Evolutionary conservation across 2,329 filamentous ascomycete genomes (phyloP).

Genomic region (Penicillium sp.): DNA sequence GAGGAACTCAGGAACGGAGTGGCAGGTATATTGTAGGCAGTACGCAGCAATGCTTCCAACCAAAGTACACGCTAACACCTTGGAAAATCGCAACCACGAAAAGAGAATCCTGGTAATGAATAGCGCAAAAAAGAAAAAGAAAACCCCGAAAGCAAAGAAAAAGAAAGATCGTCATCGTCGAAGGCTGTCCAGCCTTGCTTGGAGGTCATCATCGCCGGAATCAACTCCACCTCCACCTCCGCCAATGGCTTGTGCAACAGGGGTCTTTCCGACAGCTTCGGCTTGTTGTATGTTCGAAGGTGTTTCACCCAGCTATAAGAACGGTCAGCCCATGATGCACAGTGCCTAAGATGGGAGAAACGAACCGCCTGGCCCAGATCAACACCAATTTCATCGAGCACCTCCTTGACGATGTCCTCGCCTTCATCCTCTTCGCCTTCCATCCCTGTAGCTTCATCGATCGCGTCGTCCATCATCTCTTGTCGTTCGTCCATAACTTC

Average conservation of each 20-base stretch:
- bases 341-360: conserved; percentile 19
- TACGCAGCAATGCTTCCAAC: conserved; percentile 1
- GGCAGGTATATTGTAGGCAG: conserved; percentile 1
- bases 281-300: conserved; percentile 79
- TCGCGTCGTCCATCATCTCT: conserved; percentile 99
- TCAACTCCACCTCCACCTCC: conserved; percentile 48
- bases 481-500: conserved; percentile 99
- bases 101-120: not conserved
- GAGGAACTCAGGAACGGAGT: too few species aligned
- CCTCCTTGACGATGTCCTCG: conserved; percentile 93
- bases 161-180: conserved; percentile 45
- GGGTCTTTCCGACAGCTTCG: conserved; percentile 64
- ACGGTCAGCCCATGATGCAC: conserved; percentile 17
- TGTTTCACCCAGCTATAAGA: conserved; percentile 75
- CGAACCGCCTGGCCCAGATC: conserved; percentile 84
- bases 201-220: conserved; percentile 77
- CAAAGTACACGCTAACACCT: conserved; percentile 1
- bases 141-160: too few species aligned
- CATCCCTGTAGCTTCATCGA: conserved; percentile 91
- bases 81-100: conserved; percentile 1
- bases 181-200: conserved; percentile 86
- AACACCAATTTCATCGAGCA: conserved; percentile 93
- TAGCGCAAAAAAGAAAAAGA: conserved; percentile 3
- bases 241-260: conserved; percentile 77
- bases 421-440: conserved; percentile 82